Conservation (phyloP, 169 alveolate genomes). For the Besnoitia besnoiti region DNA sequence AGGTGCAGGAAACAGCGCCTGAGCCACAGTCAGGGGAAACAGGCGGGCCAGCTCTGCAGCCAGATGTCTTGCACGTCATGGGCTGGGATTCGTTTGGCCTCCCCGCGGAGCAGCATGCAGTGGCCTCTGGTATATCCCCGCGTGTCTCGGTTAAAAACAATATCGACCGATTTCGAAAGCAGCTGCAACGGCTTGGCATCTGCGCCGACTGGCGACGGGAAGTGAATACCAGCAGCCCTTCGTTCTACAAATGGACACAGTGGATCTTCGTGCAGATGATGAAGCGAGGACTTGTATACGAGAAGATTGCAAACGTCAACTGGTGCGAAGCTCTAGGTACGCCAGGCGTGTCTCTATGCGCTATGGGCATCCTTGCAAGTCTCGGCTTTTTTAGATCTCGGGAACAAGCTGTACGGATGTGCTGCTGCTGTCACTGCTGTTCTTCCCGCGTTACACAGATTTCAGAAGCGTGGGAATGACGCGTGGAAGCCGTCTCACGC, state of each 20-base stretch:
- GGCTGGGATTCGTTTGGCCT: constrained; percentile 95
- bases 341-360: background rate
- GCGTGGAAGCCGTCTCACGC: too few relatives aligned
- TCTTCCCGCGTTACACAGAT: too few relatives aligned
- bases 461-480: too few relatives aligned
- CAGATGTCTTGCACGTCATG: constrained; percentile 89
- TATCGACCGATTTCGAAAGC: constrained; percentile 82
- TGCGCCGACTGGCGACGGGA: constrained; percentile 90
- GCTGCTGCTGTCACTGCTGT: too few relatives aligned
- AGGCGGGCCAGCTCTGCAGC: constrained; percentile 72
- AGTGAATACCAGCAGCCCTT: constrained; percentile 85
- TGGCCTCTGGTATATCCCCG: constrained; percentile 79
- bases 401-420: too few relatives aligned
- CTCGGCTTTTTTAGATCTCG: too few relatives aligned
- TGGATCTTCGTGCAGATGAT: constrained; percentile 85
- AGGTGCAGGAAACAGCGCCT: too few relatives aligned
- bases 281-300: constrained; percentile 85
- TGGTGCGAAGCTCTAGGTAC: constrained; percentile 88
- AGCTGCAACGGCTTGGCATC: constrained; percentile 85
- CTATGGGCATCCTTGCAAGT: too few relatives aligned
- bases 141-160: constrained; percentile 79
- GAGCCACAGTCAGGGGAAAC: too few relatives aligned
- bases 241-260: constrained; percentile 91
- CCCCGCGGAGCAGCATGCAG: constrained; percentile 93
- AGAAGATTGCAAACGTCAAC: constrained; percentile 81